Base-by-base conservation (phyloP, 352 stramenopile species). In the Phytopythium boreale region DNA sequence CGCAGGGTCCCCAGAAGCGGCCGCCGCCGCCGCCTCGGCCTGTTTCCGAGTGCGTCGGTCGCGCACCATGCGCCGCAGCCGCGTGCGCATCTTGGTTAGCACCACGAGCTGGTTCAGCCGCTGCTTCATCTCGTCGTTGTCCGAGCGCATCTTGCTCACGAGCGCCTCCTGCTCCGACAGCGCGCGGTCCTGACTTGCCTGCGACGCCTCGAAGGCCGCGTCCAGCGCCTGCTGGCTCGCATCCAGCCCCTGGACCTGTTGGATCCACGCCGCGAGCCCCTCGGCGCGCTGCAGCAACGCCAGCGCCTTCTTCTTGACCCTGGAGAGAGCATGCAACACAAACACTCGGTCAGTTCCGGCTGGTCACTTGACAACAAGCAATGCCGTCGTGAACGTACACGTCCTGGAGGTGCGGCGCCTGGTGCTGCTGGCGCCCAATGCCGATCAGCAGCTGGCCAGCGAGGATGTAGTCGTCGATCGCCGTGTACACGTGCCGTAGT, bases 301-400 rank as follows among this genome's bases (percentile, higher is more conserved):
- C 7, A 92, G 71, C n/a, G 86, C 86, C 71, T 92, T 94, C 26
- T 85, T 77, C 57, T 89, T 88, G 1, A 94, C 71, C 61, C 77
- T 85, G 29, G 10, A 59, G 14, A 56, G 4, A 59, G 19, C 7
- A 47, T n/a, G 19, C 17, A 36, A 22, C 5, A 22, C 10, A 46
- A 39, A 39, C 10, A 31, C 2, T 19, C 0, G n/a, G 46, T 52
- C 24, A 52, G 46, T 20, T 29, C 10, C 46, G 12, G 9, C 8
- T 22, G 41, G 22, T 44, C 44, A 59, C 1, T 24, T 56, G 41
- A 44, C 17, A 37, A 20, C 19, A 14, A 55, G 27, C 39, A 57
- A 22, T 59, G 5, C 44, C 41, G 53, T 22, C 34, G 12, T 27
- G 1, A 27, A 64, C 75, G 56, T 67, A 85, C 71, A 91, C 88